Evolutionary conservation across 225 moss, liverwort and hornwort genomes (phyloP).

Genomic region (Polytrichum commune): DNA sequence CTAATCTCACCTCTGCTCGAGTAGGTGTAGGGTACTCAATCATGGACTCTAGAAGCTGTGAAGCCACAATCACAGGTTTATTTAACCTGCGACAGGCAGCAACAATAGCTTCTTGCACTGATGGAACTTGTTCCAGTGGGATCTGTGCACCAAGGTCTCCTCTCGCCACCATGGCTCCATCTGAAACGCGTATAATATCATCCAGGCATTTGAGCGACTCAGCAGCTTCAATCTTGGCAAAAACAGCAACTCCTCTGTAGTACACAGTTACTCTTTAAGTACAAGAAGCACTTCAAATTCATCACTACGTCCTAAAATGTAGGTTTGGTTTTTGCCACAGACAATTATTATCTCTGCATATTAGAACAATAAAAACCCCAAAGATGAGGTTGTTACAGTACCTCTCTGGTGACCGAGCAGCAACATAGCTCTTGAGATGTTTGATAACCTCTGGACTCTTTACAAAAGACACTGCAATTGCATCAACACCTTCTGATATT

Average conservation of each 20-base stretch:
- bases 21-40: slow-evolving; percentile 85
- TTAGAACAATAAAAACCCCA: background rate
- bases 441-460: slow-evolving; percentile 91
- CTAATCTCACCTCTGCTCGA: slow-evolving; percentile 66
- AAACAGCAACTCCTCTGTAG: slow-evolving; percentile 67
- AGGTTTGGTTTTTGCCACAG: too few species aligned
- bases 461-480: slow-evolving; percentile 91
- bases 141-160: slow-evolving; percentile 85
- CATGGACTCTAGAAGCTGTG: slow-evolving; percentile 85
- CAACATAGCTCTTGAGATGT: slow-evolving; percentile 87
- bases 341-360: background rate
- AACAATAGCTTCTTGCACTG: slow-evolving; percentile 64
- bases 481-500: slow-evolving; percentile 84
- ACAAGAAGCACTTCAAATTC: too few species aligned
- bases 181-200: slow-evolving; percentile 72
- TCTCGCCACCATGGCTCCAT: slow-evolving; percentile 88
- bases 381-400: slow-evolving; percentile 12
- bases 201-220: slow-evolving; percentile 77
- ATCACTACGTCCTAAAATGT: too few species aligned
- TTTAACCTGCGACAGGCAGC: slow-evolving; percentile 63
- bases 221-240: slow-evolving; percentile 88
- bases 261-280: background rate
- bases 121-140: slow-evolving; percentile 73
- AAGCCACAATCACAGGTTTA: slow-evolving; percentile 88
- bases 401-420: slow-evolving; percentile 70